A percentile compares a stretch with the other conserved stretches of the same genome.
phyloP scores from a whole-genome alignment of 2,329 filamentous ascomycete genomes.

The Ramularia endophylla region DNA sequence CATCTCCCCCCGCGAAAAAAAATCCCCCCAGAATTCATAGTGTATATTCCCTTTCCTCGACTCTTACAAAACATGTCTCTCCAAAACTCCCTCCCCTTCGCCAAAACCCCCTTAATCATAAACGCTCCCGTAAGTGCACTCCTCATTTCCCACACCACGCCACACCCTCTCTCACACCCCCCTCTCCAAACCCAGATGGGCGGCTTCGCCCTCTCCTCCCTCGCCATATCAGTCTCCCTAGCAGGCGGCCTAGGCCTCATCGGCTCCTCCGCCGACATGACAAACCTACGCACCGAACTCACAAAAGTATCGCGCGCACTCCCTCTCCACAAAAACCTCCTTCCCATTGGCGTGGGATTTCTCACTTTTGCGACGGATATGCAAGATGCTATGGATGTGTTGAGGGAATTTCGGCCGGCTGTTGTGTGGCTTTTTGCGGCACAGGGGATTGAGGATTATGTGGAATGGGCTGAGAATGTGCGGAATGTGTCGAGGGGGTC shows the following conservation, averaged over 20 bases:
- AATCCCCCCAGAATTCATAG: no score
- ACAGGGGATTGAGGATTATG: conserved; percentile 33
- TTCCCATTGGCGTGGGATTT: conserved; percentile 58
- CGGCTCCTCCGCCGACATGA: conserved; percentile 32
- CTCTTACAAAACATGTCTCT: conserved; percentile 6
- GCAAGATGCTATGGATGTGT: conserved; percentile 43
- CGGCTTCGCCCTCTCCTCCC: conserved; percentile 47
- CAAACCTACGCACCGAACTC: conserved; percentile 14
- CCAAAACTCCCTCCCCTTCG: conserved; percentile 11
- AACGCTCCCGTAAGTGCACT: conserved; percentile 18
- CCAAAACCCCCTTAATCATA: conserved; percentile 14
- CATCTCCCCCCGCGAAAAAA: no score
- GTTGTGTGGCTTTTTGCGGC: conserved; percentile 66
- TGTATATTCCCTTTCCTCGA: no score
- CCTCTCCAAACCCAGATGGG: conserved; percentile 13
- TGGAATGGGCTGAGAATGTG: conserved; percentile 28
- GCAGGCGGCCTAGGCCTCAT: conserved; percentile 45
- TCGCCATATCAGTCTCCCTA: conserved; percentile 55
- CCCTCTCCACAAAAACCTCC: conserved; percentile 13
- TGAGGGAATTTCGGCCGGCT: conserved; percentile 50
- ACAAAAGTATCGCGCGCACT: conserved; percentile 12
- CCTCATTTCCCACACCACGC: neutral
- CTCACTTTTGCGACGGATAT: conserved; percentile 44
- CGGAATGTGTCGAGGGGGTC: conserved; percentile 31
- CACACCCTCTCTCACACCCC: neutral